These are phyloP conservation scores for Hyaloscypha hepaticicola DNA, from an alignment of 495 filamentous ascomycete genomes.

Conservation along the genomic window DNA sequence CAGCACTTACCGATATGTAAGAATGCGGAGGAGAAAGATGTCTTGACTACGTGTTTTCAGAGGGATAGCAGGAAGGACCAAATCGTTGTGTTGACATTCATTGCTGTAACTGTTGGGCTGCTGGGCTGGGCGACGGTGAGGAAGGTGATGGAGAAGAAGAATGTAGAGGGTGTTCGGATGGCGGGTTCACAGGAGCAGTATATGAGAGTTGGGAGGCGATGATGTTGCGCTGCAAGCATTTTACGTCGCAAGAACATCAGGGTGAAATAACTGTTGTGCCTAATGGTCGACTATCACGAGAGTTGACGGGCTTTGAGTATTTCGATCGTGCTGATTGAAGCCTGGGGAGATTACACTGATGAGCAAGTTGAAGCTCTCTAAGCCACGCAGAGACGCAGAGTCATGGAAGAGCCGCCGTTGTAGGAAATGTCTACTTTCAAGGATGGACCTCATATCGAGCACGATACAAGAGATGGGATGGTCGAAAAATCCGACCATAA, in stretches of 20 bases:
- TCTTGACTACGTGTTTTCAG: slow-evolving; percentile 90
- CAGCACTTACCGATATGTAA: slow-evolving; percentile 87
- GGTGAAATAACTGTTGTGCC: not conserved
- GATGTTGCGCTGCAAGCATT: not conserved
- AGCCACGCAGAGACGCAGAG: no score
- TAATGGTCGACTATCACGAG: not conserved
- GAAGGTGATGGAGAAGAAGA: slow-evolving; percentile 32
- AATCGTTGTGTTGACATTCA: slow-evolving; percentile 90
- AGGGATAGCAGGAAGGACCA: slow-evolving; percentile 87
- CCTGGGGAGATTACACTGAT: no score
- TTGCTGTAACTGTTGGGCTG: slow-evolving; percentile 79
- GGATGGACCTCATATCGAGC: no score
- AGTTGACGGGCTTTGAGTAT: no score
- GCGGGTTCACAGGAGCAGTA: slow-evolving; percentile 26
- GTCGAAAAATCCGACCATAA: no score
- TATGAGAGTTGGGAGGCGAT: slow-evolving; percentile 19
- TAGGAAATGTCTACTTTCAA: no score
- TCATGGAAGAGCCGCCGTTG: no score
- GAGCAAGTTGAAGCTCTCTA: no score
- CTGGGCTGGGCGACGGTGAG: slow-evolving; percentile 74
- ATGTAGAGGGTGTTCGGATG: slow-evolving; percentile 10
- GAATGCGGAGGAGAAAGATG: slow-evolving; percentile 78
- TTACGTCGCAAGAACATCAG: not conserved
- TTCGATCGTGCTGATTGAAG: no score
- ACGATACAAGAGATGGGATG: no score